phyloP scores from a whole-genome alignment of 192 early-diverging fungal genomes.

The Coemansia nantahalensis region DNA sequence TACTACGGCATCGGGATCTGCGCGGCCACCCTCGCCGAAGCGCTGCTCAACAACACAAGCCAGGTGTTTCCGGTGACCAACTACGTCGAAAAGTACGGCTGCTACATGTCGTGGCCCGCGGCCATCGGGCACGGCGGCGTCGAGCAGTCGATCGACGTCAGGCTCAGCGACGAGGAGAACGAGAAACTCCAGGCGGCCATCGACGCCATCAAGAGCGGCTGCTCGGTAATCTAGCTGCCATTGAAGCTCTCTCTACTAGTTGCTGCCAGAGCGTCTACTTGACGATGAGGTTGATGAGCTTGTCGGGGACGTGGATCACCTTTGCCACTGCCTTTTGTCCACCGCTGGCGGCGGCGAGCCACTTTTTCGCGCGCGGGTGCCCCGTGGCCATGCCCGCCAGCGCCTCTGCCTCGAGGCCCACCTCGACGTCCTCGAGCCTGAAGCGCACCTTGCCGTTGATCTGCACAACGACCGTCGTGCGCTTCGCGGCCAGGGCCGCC shows the following conservation, averaged over 20 bases:
- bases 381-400: constrained; percentile 50
- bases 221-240: constrained; percentile 50
- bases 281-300: constrained; percentile 72
- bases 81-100: constrained; percentile 60
- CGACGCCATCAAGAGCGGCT: constrained; percentile 54
- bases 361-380: constrained; percentile 53
- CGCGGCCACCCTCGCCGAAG: constrained; percentile 63
- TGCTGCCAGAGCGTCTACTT: background rate
- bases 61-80: constrained; percentile 69
- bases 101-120: constrained; percentile 74
- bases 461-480: constrained; percentile 53
- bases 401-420: constrained; percentile 20
- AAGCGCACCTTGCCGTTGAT: constrained; percentile 79
- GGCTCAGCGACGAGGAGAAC: constrained; percentile 60
- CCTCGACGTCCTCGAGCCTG: constrained; percentile 47
- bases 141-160: constrained; percentile 66
- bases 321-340: constrained; percentile 34
- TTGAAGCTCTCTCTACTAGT: no score
- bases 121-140: constrained; percentile 73
- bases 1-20: constrained; percentile 85
- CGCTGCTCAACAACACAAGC: constrained; percentile 67
- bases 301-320: constrained; percentile 64
- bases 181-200: constrained; percentile 58
- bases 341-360: constrained; percentile 50
- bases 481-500: constrained; percentile 52